phyloP scores from a whole-genome alignment of 2,329 filamentous ascomycete genomes.

The Cercospora zeae-maydis region DNA sequence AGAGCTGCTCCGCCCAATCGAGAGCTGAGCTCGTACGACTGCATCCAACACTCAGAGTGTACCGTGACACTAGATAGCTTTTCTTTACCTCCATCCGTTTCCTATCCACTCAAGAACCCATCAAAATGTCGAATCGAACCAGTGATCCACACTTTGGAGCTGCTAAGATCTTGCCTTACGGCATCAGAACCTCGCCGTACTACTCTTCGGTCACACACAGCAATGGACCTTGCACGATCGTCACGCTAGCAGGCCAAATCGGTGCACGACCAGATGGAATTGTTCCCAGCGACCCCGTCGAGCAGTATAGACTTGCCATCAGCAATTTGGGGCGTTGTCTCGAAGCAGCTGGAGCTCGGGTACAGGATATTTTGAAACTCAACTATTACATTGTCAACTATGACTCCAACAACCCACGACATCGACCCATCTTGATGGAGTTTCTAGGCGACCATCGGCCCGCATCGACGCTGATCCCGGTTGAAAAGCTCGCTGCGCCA shows the following conservation, averaged over 20 bases:
- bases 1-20: slow-evolving; percentile 1
- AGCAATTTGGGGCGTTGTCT: slow-evolving; percentile 25
- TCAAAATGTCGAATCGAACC: neutral
- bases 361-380: slow-evolving; percentile 28
- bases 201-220: slow-evolving; percentile 21
- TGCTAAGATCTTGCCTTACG: slow-evolving; percentile 15
- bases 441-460: slow-evolving; percentile 31
- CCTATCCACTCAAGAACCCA: neutral
- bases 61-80: neutral
- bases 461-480: slow-evolving; percentile 26
- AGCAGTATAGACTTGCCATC: slow-evolving; percentile 28
- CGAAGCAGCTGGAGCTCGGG: slow-evolving; percentile 26
- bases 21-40: slow-evolving; percentile 5
- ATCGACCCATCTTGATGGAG: slow-evolving; percentile 21
- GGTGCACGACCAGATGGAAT: slow-evolving; percentile 25
- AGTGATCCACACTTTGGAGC: slow-evolving; percentile 2
- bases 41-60: neutral
- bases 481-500: slow-evolving; percentile 28
- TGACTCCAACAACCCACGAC: slow-evolving; percentile 24
- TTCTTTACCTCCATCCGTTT: neutral
- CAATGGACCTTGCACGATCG: slow-evolving; percentile 16
- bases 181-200: slow-evolving; percentile 22
- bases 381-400: slow-evolving; percentile 31
- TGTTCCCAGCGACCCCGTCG: slow-evolving; percentile 22
- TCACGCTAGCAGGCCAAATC: slow-evolving; percentile 28